Evolutionary conservation across 805 yeast species (phyloP), one percentile per base, ranked within the genome.

Genomic region (Metschnikowia kunwiensis): DNA sequence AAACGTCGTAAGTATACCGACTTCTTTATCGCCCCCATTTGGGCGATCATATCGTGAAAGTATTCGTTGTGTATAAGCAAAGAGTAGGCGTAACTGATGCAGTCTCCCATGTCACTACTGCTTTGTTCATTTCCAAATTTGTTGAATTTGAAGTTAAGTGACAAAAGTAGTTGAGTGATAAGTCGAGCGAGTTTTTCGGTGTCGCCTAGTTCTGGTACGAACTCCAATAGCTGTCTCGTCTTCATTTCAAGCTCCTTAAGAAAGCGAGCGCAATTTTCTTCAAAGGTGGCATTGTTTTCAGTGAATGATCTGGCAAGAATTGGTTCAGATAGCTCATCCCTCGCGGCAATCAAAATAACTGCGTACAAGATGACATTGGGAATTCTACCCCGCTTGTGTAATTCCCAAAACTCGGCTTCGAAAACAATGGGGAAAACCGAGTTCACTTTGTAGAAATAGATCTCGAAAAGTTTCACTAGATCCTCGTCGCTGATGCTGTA

Each of bases 341-440:
- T 50, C 7, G 72, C 62, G 0, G 72, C 66, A 9, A 57, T 59
- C 14, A 71, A 48, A n/a, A 70, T 53, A 24, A 72, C 63, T 1
- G 74, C 70, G 37, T 70, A 71, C 13, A 63, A 40, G 20, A 70
- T 53, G 13, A 68, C 45, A 7, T 68, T 65, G 54, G 75, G 51
- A 57, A 68, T 48, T 53, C 58, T 42, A 53, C 64, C 36, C 43
- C 54, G 36, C 42, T 54, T 49, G 54, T 43, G 68, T 39, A 46
- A 54, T 38, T 50, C 62, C 58, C 61, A 51, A 46, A 72, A 67
- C 28, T 61, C 61, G 15, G 51, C 53, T 48, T 63, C 68, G 43
- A 65, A 63, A 5, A 72, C 47, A 18, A 72, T 46, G 2, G 77
- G 76, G 31, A 70, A 54, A 2, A 68, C 41, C 12, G 59, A 49